Evolutionary conservation across 495 filamentous ascomycete genomes (phyloP), one percentile per base, ranked within the genome.

Genomic region (Trypethelium eluteriae): DNA sequence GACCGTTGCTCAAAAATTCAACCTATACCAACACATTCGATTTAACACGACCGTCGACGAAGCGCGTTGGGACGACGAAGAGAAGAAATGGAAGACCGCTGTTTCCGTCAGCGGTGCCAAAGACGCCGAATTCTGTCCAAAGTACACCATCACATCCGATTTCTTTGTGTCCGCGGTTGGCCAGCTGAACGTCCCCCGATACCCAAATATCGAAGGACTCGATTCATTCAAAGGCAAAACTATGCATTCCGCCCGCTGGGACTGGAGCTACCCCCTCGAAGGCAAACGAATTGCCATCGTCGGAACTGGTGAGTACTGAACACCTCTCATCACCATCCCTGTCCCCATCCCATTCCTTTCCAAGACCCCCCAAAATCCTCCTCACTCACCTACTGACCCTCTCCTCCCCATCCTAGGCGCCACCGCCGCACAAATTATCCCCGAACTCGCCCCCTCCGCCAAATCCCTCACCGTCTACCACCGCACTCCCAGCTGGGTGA

Each of bases 361-460:
- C 25, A 25, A 25, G 25, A 25, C 25, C 25, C 25, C 25, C 25
- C 25, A 25, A 25, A 25, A 25, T 25, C 25, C 25, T 25, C 25
- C 25, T 25, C 25, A 25, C 25, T 25, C 25, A 25, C 25, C 25
- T 25, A 25, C 25, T 25, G 25, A 25, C 25, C 25, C 25, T 25
- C 25, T 25, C 25, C 25, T 25, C 25, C 25, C 25, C 25, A 25
- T 2, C 12, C 81, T 78, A 79, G 86, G 88, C 34, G 86, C 88
- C 25, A 89, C 86, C 18, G 84, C 83, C 10, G 86, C 84, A n/a
- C 89, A 91, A 71, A 89, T 91, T 68, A 79, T 88, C 34, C 86
- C 88, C 14, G 82, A 82, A 56, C 77, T 90, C 38, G 83, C 84
- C 59, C 83, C 83, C 62, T 67, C 81, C 5, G 80, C 82, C 56